Conservation (phyloP, 2,329 filamentous ascomycete species). For the Elsinoe perseae region DNA sequence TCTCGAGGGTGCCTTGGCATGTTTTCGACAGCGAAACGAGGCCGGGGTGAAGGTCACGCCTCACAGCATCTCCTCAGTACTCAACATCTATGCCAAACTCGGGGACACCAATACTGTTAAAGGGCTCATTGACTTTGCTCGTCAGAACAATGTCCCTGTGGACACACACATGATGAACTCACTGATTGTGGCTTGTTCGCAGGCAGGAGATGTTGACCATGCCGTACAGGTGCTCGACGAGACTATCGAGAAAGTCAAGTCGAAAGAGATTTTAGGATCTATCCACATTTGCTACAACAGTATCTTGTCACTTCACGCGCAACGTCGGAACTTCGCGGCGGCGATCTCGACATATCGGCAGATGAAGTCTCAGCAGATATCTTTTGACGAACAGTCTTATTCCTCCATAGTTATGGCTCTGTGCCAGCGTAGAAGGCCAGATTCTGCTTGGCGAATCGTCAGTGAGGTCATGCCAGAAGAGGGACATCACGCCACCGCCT, state of each 20-base stretch:
- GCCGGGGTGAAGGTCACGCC: conserved; percentile 47
- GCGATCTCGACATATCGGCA: conserved; percentile 47
- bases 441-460: conserved; percentile 48
- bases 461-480: conserved; percentile 44
- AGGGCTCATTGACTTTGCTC: conserved; percentile 56
- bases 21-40: conserved; percentile 55
- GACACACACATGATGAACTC: conserved; percentile 53
- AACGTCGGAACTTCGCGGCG: conserved; percentile 51
- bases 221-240: conserved; percentile 49
- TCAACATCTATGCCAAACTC: conserved; percentile 60
- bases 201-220: conserved; percentile 39
- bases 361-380: conserved; percentile 48
- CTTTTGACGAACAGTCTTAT: conserved; percentile 52
- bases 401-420: conserved; percentile 54
- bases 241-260: conserved; percentile 36
- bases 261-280: conserved; percentile 43
- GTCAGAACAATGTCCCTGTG: conserved; percentile 44
- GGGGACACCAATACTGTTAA: conserved; percentile 67
- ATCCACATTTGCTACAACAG: conserved; percentile 69
- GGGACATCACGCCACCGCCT: conserved; percentile 37
- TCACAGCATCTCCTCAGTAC: conserved; percentile 63
- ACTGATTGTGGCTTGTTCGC: conserved; percentile 55
- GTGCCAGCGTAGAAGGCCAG: conserved; percentile 44
- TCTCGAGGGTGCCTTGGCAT: conserved; percentile 55
- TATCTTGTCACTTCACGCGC: conserved; percentile 61